Conservation (phyloP, 1,284 basidiomycete genomes). For the Coniophora puteana region DNA sequence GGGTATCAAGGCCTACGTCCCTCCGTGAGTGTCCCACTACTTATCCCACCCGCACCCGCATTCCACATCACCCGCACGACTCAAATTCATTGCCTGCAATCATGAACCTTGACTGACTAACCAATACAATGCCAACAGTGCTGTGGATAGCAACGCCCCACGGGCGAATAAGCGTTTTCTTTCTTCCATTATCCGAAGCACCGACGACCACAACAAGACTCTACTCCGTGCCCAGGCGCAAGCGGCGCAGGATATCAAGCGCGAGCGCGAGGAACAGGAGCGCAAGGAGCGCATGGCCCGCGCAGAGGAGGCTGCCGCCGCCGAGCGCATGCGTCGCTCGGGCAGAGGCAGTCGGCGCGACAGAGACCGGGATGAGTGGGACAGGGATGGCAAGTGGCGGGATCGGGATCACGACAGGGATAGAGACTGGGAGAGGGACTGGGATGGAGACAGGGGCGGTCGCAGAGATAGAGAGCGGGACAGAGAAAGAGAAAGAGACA, state of each 20-base stretch:
- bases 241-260: slow-evolving; percentile 69
- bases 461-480: slow-evolving; percentile 17
- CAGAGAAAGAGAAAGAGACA: slow-evolving; percentile 10
- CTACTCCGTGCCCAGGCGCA: slow-evolving; percentile 74
- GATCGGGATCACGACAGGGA: slow-evolving; percentile 36
- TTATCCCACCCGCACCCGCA: not conserved
- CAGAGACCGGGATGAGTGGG: slow-evolving; percentile 29
- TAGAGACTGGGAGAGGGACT: slow-evolving; percentile 22
- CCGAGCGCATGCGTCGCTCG: slow-evolving; percentile 50
- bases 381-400: slow-evolving; percentile 39
- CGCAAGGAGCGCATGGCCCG: slow-evolving; percentile 53
- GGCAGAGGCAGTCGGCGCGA: slow-evolving; percentile 29
- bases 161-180: slow-evolving; percentile 91
- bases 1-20: slow-evolving; percentile 68
- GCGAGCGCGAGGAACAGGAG: slow-evolving; percentile 60
- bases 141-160: slow-evolving; percentile 61
- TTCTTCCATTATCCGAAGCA: slow-evolving; percentile 81
- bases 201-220: slow-evolving; percentile 89
- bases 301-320: slow-evolving; percentile 67
- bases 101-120: too few relatives aligned
- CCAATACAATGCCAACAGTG: too few relatives aligned
- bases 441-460: slow-evolving; percentile 10
- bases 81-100: not conserved
- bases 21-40: slow-evolving; percentile 29
- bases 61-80: not conserved